Base-by-base conservation (phyloP, 257 asterid species). In the Buddleja alternifolia region DNA sequence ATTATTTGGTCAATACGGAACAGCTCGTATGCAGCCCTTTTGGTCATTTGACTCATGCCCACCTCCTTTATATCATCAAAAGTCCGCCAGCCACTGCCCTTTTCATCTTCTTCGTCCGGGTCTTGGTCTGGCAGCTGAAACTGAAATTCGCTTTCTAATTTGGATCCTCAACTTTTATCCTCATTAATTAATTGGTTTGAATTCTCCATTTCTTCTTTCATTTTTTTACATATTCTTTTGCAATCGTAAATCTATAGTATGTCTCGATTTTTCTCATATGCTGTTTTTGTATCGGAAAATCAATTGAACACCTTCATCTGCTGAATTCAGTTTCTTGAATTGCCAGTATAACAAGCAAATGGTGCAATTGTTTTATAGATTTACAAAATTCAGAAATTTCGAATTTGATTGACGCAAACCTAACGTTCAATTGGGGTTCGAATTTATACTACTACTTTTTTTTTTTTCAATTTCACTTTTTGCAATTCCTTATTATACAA, bases 401-500 rank as follows among this genome's bases (percentile, higher is more conserved):
- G 87, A 81, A 72, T 82, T 84, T 75, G 84, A 77, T 84, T 77
- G 74, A 84, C 44, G n/a, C n/a, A n/a, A n/a, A n/a, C n/a, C n/a
- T n/a, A n/a, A 12, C 39, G 67, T 48, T 75, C 78, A 63, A 61
- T 75, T 61, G 17, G 80, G 72, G 63, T 67, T 79, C 65, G 74
- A 62, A 55, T 55, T 60, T 66, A 53, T 15, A 12, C 47, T 66
- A 55, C 32, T 16, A 55, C 2, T 5, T 8, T 4, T 44, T 55
- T 52, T 2, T 14, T 2, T 32, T 75, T 42, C 15, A 4, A 41
- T 8, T 24, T 10, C n/a, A 23, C 10, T 40, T 32, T 8, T 44
- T 64, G 44, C 7, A n/a, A 60, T 54, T 32, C 17, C 36, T 25
- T 69, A 1, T 34, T 50, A 10, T 20, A 17, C 6, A 34, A 11